Conservation (phyloP, 192 early-diverging fungal genomes). For the Backusella parvicylindrica region DNA sequence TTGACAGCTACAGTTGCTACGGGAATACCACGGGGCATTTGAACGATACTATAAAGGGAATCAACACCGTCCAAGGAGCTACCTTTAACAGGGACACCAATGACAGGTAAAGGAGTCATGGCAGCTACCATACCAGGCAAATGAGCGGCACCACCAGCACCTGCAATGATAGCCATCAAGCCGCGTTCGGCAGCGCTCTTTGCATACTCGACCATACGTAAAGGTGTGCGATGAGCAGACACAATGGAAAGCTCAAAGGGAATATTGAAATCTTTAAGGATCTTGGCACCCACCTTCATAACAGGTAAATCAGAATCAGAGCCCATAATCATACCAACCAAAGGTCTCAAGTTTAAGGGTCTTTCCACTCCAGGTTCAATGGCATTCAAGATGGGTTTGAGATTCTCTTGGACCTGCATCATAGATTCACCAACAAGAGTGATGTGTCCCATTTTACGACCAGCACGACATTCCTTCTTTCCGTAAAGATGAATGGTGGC, state of each 20-base stretch:
- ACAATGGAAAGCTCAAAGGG: conserved; percentile 98
- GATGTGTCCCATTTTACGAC: conserved; percentile 98
- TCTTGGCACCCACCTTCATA: conserved; percentile 86
- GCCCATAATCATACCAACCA: conserved; percentile 99
- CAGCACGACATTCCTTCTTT: conserved; percentile 82
- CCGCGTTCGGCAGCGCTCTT: conserved; percentile 83
- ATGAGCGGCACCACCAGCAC: conserved; percentile 97
- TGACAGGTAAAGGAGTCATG: conserved; percentile 94
- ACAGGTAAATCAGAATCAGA: conserved; percentile 97
- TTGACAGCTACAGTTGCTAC: conserved; percentile 99
- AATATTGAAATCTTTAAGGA: conserved; percentile 85
- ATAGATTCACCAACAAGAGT: conserved; percentile 88
- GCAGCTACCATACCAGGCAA: conserved; percentile 99
- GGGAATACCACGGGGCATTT: conserved; percentile 99
- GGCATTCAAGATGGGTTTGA: conserved; percentile 55
- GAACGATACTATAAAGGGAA: conserved; percentile 96
- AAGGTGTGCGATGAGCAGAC: conserved; percentile 94
- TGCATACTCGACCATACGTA: conserved; percentile 92
- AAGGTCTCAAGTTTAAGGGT: conserved; percentile 52
- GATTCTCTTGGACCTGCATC: conserved; percentile 65
- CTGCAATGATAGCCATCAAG: conserved; percentile 96
- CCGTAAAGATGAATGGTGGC: conserved; percentile 95
- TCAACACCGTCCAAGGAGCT: conserved; percentile 93
- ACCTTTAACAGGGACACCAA: conserved; percentile 95
- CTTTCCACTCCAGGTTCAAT: conserved; percentile 57